Evolutionary conservation across 208 protist genomes (phyloP).

Genomic region (Leishmania aethiopica): DNA sequence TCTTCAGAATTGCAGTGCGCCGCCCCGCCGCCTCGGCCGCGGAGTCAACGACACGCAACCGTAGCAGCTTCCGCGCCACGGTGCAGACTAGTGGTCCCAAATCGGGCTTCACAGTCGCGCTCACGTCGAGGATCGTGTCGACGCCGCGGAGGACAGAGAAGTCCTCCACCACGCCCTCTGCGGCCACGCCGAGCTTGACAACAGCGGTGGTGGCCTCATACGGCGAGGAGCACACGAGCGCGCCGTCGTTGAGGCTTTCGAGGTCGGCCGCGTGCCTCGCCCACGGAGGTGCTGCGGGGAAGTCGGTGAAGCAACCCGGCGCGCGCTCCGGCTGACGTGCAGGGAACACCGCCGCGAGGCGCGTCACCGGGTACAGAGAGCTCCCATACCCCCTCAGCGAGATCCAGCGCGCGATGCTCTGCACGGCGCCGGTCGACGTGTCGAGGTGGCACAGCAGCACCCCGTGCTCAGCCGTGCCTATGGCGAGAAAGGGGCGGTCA

Average conservation of each 20-base stretch:
- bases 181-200: slow-evolving; percentile 37
- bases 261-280: slow-evolving; percentile 20
- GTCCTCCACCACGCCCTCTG: slow-evolving; percentile 33
- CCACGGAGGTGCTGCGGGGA: slow-evolving; percentile 13
- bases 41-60: neutral
- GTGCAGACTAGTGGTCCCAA: slow-evolving; percentile 23
- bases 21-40: slow-evolving; percentile 5
- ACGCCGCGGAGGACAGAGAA: slow-evolving; percentile 6
- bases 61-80: slow-evolving; percentile 5
- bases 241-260: slow-evolving; percentile 36
- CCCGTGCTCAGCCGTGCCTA: slow-evolving; percentile 75
- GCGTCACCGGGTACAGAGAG: slow-evolving; percentile 55
- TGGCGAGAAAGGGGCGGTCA: slow-evolving; percentile 51
- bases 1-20: neutral
- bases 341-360: slow-evolving; percentile 53
- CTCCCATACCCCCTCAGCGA: slow-evolving; percentile 42
- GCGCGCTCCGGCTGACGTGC: neutral
- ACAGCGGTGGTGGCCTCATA: slow-evolving; percentile 46
- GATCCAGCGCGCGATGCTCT: slow-evolving; percentile 40
- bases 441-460: slow-evolving; percentile 60
- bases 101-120: slow-evolving; percentile 13
- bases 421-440: slow-evolving; percentile 26
- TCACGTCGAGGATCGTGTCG: slow-evolving; percentile 25
- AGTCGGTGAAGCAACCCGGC: neutral
- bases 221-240: slow-evolving; percentile 51